Base-by-base conservation (phyloP, 2,329 filamentous ascomycete genomes). In the Zymoseptoria passerinii region DNA sequence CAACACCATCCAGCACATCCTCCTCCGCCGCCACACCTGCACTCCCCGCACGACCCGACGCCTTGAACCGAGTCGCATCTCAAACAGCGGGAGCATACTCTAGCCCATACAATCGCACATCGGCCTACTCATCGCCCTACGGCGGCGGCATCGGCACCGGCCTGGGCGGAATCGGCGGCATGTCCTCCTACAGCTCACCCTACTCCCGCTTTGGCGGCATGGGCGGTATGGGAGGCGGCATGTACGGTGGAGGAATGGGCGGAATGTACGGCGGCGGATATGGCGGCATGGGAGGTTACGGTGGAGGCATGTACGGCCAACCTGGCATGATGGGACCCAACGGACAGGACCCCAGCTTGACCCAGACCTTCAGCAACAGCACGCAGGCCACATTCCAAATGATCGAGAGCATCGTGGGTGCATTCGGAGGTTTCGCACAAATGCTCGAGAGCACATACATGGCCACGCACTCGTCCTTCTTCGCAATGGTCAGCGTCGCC, bases 371-470 rank as follows among this genome's bases (percentile, higher is more conserved):
- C 79, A 90, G 86, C 72, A 92, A 95, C 74, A 94, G 89, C 78
- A 99, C 95, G 0, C 89, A 94, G 68, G 90, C 92, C 9, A 99
- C 94, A 0, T 99, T 99, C 71, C 94, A 97, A 79, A 90, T 99
- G 81, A 90, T 99, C 54, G 94, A 99, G 77, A 94, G 92, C 67
- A 89, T 99, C 58, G 94, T 99, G 13, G 90, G 90, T 23, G 92
- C 94, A 2, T 99, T 99, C 78, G 92, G 92, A 19, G 94, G 95
- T 0, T 97, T 99, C 72, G 90, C 95, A 10, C 94, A 99, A 78
- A 99, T 99, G 94, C 81, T 99, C 28, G 94, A 99, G 77, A 97
- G 94, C 78, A 97, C 94, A 9, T 99, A 96, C 70, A 99, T 99
- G 95, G 94, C 95, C 28, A 99, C 94, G 0, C 94, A 99, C 75